Evolutionary conservation across 345 rosid species (phyloP), one percentile per base, ranked within the genome.

Genomic region (Raphanus sativus): DNA sequence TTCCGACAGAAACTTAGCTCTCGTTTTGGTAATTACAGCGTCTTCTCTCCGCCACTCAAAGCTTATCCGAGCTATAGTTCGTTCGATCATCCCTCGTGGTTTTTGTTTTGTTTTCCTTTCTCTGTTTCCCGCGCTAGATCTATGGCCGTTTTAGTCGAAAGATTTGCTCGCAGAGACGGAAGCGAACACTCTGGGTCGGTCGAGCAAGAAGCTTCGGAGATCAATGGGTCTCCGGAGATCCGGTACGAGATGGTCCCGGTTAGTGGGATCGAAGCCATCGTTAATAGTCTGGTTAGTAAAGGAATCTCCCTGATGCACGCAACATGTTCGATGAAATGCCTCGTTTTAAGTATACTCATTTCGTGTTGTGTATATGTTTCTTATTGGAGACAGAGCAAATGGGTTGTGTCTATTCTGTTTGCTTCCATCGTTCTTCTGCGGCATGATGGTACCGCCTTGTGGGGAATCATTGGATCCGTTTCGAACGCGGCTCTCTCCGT

Each of bases 381-480:
- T 48, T 76, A 54, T 45, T 81, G 61, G 61, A 21, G 76, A 72
- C 87, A 93, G 98, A 93, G 93, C 86, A 93, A 91, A 84, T 93
- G 98, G 98, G 42, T 90, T 38, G 83, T 86, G 24, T 55, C 93
- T 56, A 87, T 71, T 34, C 54, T 85, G 21, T 87, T 93, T 34
- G 84, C 79, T 75, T 85, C 74, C 55, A 69, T 86, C 25, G 29
- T 91, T 67, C 78, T 93, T 0, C 85, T 87, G 81, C 81, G 90
- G 83, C 97, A 86, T 63, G 95, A 93, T 75, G 85, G 83, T 16
- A 87, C 81, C 61, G 86, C 97, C 7, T 50, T 93, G 77, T 91
- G 98, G 98, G 85, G 73, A n/a, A 59, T 74, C 60, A 82, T 80
- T 83, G 98, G 98, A 4, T 82, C 91, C 11, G 84, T 87, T 66